These are phyloP conservation scores for Termitomyces sp. DNA, from an alignment of 768 basidiomycete species.

Conservation along the genomic window DNA sequence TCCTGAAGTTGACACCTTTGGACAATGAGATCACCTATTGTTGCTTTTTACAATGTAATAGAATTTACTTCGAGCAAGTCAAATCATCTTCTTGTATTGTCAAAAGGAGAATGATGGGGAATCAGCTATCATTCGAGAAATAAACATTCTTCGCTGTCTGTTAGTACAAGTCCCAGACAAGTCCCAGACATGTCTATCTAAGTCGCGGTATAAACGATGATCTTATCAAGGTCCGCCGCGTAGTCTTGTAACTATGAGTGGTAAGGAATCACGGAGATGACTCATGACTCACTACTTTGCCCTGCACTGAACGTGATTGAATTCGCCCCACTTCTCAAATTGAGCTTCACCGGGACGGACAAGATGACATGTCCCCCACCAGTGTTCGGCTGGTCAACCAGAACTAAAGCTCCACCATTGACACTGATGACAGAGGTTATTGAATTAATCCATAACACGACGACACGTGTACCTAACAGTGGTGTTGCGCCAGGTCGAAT, in stretches of 20 bases:
- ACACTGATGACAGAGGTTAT: slow-evolving; percentile 33
- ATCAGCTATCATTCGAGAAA: background rate
- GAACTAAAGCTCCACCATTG: slow-evolving; percentile 51
- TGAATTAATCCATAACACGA: background rate
- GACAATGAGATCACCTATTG: slow-evolving; percentile 7
- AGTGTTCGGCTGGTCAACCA: slow-evolving; percentile 56
- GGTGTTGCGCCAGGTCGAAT: slow-evolving; percentile 56
- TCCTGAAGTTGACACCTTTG: background rate
- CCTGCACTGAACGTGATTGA: slow-evolving; percentile 46
- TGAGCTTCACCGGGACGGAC: slow-evolving; percentile 54
- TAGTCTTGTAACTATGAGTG: slow-evolving; percentile 33
- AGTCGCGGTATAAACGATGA: slow-evolving; percentile 51
- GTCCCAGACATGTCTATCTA: slow-evolving; percentile 12
- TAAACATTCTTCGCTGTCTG: background rate
- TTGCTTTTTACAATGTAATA: slow-evolving; percentile 7
- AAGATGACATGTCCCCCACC: slow-evolving; percentile 51
- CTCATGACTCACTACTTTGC: slow-evolving; percentile 43
- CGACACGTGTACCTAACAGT: slow-evolving; percentile 44
- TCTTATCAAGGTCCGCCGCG: slow-evolving; percentile 59
- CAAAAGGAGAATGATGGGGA: too few species aligned
- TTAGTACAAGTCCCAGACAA: background rate
- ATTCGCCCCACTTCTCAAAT: slow-evolving; percentile 47
- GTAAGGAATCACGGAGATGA: background rate
- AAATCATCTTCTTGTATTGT: background rate
- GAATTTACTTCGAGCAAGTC: slow-evolving; percentile 3